These are phyloP conservation scores for Chrysosporium keratinophilum DNA, from an alignment of 2,329 filamentous ascomycete genomes.

Conservation along the genomic window DNA sequence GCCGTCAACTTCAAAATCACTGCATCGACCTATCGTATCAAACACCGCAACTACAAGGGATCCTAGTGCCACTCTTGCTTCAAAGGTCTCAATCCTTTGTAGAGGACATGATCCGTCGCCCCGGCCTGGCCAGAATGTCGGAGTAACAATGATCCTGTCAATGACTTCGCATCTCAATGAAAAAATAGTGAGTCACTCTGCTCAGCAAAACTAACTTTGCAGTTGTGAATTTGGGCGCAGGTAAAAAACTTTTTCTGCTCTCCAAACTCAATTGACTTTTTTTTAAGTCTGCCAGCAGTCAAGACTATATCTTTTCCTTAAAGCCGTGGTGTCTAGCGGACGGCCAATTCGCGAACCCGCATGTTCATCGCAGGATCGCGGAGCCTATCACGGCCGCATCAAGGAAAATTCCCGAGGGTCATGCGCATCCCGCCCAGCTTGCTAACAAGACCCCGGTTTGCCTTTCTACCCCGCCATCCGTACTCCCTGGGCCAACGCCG, in stretches of 20 bases:
- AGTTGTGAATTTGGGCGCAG: neutral
- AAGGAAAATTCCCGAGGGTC: constrained; percentile 11
- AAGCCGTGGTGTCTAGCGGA: constrained; percentile 1
- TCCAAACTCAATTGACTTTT: constrained; percentile 3
- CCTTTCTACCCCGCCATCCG: constrained; percentile 13
- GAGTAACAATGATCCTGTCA: constrained; percentile 1
- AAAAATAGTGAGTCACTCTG: constrained; percentile 2
- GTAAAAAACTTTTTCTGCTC: constrained; percentile 1
- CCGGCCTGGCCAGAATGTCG: neutral
- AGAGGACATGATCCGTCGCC: too few relatives aligned
- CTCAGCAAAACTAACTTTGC: neutral
- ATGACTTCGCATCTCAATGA: neutral
- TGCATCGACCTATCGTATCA: too few relatives aligned
- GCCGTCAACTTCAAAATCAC: too few relatives aligned
- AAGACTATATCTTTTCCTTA: neutral
- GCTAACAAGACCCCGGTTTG: neutral
- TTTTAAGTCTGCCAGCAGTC: neutral
- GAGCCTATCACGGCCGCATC: constrained; percentile 3
- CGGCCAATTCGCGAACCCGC: neutral
- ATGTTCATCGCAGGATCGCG: neutral
- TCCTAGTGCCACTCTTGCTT: too few relatives aligned
- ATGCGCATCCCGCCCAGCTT: constrained; percentile 15
- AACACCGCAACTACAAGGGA: too few relatives aligned
- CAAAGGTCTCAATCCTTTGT: too few relatives aligned
- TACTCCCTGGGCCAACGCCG: constrained; percentile 14